Base-by-base conservation (phyloP, 495 filamentous ascomycete genomes). In the Aspergillus avenaceus region DNA sequence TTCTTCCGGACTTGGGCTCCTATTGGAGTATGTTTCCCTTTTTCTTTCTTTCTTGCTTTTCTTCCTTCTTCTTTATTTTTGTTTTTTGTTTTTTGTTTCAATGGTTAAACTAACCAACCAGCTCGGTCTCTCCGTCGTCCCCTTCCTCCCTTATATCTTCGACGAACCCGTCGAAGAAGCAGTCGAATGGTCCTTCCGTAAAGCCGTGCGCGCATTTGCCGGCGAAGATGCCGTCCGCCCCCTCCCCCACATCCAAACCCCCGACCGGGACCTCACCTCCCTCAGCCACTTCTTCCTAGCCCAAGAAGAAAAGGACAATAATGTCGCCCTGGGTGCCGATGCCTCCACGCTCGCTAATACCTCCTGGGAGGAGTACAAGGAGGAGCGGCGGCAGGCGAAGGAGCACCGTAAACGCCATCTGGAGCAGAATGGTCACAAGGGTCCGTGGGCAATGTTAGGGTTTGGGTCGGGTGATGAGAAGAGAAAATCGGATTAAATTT, bases 141-240 rank as follows among this genome's bases (percentile, higher is more conserved):
- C 93, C 7, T 87, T 90, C 67, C 70, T 98, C 38, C 93, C 93
- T 0, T 91, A 77, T 48, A 62, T 97, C 32, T 98, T 97, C 63
- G 93, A 98, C 59, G 80, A 96, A 61, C 91, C 93, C 8, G 88
- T 98, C 21, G 93, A 97, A 66, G 75, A 87, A 47, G 90, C 85
- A 0, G 85, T 95, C 2, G 92, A 97, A 58, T 96, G 87, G 88
- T 62, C 73, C 8, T 97, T 98, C 74, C 85, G 93, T 45, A 86
- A 83, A 54, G 87, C 76, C 0, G 86, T 95, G 52, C 77, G 83
- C 56, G 56, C 75, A 3, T 77, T 87, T 54, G 88, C 84, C 5
- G 89, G 90, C 1, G 78, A 83, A 45, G 66, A 74, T 31, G 76
- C 75, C n/a, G 71, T 79, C 7, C 59, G 59, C 18, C 61, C 67